Evolutionary conservation across 306 rosid species (phyloP), one percentile per base, ranked within the genome.

Genomic region (Quercus cerris): DNA sequence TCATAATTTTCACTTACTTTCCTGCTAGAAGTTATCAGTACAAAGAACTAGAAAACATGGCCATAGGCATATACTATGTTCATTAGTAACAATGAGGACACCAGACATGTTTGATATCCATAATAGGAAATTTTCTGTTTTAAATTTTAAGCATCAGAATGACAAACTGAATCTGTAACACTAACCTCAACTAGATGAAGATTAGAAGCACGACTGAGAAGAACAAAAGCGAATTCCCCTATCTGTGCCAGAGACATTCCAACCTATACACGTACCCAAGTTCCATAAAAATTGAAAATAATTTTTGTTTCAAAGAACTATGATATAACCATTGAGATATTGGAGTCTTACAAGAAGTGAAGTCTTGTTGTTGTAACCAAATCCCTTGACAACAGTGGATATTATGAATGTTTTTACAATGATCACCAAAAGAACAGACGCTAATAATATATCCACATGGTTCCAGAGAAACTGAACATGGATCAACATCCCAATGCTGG

Each of bases 401-500:
- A 90, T 86, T 76, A 93, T 96, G 6, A 87, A 56, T 70, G 98
- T 93, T 88, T 96, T 96, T 87, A 96, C 78, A 63, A 93, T 61
- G 77, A 96, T 87, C 83, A 96, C 99, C 97, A 96, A 83, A 79
- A 93, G 87, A 79, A 96, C 98, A 73, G 99, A 90, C 64, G 98
- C 99, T 70, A 96, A 85, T 87, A 96, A 89, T 73, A 93, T 96
- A 81, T 96, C 98, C 85, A 96, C 95, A 52, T 96, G 98, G 82
- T 84, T 91, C 98, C 99, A 96, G 68, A 96, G 98, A 86, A 96
- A 96, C 74, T 96, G 99, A 78, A 96, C 97, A 86, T 93, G 92
- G 84, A 96, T 96, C 79, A 93, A 88, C 99, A 93, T 96, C 85
- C 99, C 99, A 84, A 96, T 96, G 94, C 98, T 91, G 78, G 98